Conservation (phyloP, 2,329 filamentous ascomycete genomes). For the Trichoderma simmonsii region DNA sequence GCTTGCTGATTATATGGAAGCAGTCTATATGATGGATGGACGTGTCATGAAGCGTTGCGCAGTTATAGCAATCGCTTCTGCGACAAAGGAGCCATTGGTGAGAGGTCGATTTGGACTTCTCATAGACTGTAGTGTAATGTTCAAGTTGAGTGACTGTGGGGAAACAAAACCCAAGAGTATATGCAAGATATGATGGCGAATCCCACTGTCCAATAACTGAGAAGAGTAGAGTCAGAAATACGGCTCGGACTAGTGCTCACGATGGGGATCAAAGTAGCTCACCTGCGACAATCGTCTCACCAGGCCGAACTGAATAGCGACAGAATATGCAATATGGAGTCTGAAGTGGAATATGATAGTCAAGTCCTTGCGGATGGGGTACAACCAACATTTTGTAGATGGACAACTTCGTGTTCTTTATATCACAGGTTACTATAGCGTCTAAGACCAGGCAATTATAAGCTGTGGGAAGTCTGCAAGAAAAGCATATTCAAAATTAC, state of each 20-base stretch:
- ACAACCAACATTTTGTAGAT: neutral
- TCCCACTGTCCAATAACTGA: neutral
- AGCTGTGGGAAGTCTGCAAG: neutral
- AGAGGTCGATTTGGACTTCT: neutral
- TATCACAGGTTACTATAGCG: neutral
- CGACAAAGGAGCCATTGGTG: neutral
- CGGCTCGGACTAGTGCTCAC: neutral
- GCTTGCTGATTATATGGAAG: neutral
- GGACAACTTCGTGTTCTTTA: neutral
- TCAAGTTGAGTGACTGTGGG: neutral
- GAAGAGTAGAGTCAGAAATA: neutral
- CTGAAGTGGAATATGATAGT: neutral
- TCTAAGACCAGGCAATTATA: neutral
- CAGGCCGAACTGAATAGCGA: neutral
- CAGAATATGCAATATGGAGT: neutral
- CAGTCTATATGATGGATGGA: neutral
- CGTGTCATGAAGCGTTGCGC: neutral
- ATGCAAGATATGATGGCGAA: neutral
- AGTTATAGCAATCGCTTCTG: neutral
- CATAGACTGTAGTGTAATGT: neutral
- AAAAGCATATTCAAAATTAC: neutral
- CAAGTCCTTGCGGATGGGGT: neutral
- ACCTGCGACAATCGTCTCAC: neutral
- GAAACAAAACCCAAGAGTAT: neutral
- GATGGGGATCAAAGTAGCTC: neutral